Base-by-base conservation (phyloP, 805 yeast species). In the Monosporozyma siamensis region DNA sequence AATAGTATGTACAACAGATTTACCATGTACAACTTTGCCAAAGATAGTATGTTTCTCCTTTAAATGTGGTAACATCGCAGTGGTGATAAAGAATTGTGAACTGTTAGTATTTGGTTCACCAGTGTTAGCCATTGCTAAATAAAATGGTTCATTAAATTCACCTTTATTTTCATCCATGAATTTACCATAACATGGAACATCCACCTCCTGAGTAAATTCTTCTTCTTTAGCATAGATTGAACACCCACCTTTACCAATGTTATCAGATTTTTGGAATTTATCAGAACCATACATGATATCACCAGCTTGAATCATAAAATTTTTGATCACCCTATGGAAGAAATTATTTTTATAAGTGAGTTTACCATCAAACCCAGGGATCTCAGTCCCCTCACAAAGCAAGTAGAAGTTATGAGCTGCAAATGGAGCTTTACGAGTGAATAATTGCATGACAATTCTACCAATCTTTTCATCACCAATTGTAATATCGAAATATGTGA, bases 41-140 rank as follows among this genome's bases (percentile, higher is more conserved):
- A 88, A 82, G 2, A 85, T 78, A 0, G 89, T 69, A 55, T 85
- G 89, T 51, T 80, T 82, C 0, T 86, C 85, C 34, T 72, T 75
- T 44, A 88, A 64, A 61, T 87, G 95, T 1, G 86, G 81, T 7
- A 80, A 73, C 2, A 86, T 74, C 41, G 69, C 73, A 1, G 88
- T 79, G 9, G 80, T 75, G 34, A 84, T 79, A 54, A 83, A 83
- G 55, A 83, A 82, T 54, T 81, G 89, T 0, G 85, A 74, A 17
- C 73, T 69, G 49, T 80, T 80, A 10, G 79, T 59, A 43, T 72
- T 52, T 18, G 62, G 52, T 6, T 51, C 31, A 4, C 79, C 82
- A 15, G 67, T 59, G 50, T 78, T 80, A 3, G 86, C 84, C 82
- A 81, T 75, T 26, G 84, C 82, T 46, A 73, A 58, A 48, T 73